Evolutionary conservation across 2,329 filamentous ascomycete genomes (phyloP).

Genomic region (Trichoderma afroharzianum): DNA sequence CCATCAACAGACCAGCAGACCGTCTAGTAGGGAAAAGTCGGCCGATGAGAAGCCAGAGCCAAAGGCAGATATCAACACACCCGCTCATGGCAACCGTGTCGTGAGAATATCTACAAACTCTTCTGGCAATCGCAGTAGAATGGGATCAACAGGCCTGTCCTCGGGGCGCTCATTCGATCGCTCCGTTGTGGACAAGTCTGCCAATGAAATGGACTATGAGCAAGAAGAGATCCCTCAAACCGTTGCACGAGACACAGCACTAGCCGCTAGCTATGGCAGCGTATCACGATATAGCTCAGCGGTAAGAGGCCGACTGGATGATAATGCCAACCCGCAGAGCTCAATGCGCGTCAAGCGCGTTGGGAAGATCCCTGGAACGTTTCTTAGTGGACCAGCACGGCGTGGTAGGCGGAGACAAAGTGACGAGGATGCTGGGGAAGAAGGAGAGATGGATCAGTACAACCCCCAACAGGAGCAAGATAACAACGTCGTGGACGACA

Average conservation of each 20-base stretch:
- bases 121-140: constrained; percentile 41
- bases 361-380: constrained; percentile 70
- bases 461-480: constrained; percentile 42
- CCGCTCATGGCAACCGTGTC: constrained; percentile 47
- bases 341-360: constrained; percentile 76
- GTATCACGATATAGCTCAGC: constrained; percentile 52
- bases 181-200: constrained; percentile 33
- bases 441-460: constrained; percentile 39
- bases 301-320: constrained; percentile 52
- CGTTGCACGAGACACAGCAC: constrained; percentile 43
- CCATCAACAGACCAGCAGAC: constrained; percentile 35
- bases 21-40: constrained; percentile 40
- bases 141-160: constrained; percentile 36
- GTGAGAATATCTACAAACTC: constrained; percentile 55
- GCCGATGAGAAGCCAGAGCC: constrained; percentile 38
- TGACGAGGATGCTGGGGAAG: constrained; percentile 58
- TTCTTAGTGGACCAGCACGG: constrained; percentile 75
- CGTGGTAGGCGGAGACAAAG: constrained; percentile 66
- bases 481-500: constrained; percentile 37
- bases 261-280: constrained; percentile 47
- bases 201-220: constrained; percentile 41
- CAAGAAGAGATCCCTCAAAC: constrained; percentile 48
- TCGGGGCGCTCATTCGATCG: constrained; percentile 37
- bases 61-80: constrained; percentile 49
- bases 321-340: constrained; percentile 64